phyloP scores from a whole-genome alignment of 2,329 filamentous ascomycete species.

The Fusarium duplospermum region DNA sequence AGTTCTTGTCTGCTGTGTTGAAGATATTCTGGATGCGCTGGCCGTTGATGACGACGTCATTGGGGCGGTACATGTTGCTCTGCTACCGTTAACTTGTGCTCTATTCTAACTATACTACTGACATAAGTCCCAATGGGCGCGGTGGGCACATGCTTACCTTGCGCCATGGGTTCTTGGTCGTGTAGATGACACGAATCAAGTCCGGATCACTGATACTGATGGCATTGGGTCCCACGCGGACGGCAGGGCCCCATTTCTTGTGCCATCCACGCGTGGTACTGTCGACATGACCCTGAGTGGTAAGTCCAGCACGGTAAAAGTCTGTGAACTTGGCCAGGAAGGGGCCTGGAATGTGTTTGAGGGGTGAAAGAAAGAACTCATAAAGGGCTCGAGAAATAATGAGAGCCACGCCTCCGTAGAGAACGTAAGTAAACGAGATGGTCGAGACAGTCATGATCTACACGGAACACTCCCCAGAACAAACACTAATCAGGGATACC shows the following conservation, averaged over 20 bases:
- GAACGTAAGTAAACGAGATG: background rate
- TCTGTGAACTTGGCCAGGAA: conserved; percentile 23
- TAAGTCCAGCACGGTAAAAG: conserved; percentile 28
- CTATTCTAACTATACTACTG: background rate
- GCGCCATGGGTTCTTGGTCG: conserved; percentile 28
- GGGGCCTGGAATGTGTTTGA: conserved; percentile 26
- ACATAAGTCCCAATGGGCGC: background rate
- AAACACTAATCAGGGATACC: background rate
- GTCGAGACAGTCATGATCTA: conserved; percentile 25
- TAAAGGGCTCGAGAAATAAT: conserved; percentile 15
- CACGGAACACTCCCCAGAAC: background rate
- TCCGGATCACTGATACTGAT: conserved; percentile 33
- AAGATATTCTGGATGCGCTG: conserved; percentile 39
- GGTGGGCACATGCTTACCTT: conserved; percentile 8
- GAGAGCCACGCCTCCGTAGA: conserved; percentile 15
- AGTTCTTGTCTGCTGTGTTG: conserved; percentile 35
- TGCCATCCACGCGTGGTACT: conserved; percentile 20
- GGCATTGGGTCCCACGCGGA: conserved; percentile 30
- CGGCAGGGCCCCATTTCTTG: conserved; percentile 28
- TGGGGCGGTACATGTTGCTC: conserved; percentile 36
- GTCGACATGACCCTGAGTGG: conserved; percentile 26
- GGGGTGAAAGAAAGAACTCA: conserved; percentile 25
- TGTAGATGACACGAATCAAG: conserved; percentile 32
- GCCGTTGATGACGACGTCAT: conserved; percentile 32
- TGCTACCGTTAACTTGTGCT: background rate